Evolutionary conservation across 495 filamentous ascomycete genomes (phyloP), one percentile per base, ranked within the genome.

Genomic region (Collariella sp.): DNA sequence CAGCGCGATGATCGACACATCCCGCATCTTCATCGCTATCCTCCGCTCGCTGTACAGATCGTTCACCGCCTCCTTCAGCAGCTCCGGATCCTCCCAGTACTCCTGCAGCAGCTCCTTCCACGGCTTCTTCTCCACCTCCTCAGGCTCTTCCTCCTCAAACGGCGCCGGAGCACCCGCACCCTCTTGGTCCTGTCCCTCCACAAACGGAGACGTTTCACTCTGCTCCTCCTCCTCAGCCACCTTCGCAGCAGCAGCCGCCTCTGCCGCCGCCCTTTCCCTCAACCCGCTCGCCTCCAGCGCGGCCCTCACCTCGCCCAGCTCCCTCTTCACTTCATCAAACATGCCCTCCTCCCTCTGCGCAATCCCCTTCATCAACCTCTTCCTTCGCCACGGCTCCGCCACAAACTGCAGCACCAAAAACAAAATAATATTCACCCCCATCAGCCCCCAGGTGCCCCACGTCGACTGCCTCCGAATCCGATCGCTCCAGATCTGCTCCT

Each of bases 401-500:
- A 87, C 83, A 61, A 95, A 83, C 71, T 97, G 88, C 62, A 95
- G 83, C 42, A 90, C 78, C 40, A 98, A 67, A 67, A 98, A 90
- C 36, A 98, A 66, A 36, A 97, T 68, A 3, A 97, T 84, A 62
- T 98, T 98, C 40, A 97, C 79, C 7, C 93, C 91, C 93, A 98
- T 97, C 59, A 98, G 70, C 0, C 93, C 93, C 85, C 94, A 96
- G 2, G 93, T 98, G 20, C 93, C 90, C 93, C 93, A 98, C 5
- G 93, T 97, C 60, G 83, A 88, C 80, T 96, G 95, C 54, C 93
- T 76, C 39, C 93, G 79, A 65, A 98, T 98, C 65, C 95, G 93
- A 64, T 98, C 93, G 61, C 86, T 91, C 93, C 93, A 98, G 43
- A 98, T 95, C 75, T 98, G 93, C 71, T 98, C 93, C 70, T 98